Base-by-base conservation (phyloP, 495 filamentous ascomycete species). In the Trichoderma asperelloides region DNA sequence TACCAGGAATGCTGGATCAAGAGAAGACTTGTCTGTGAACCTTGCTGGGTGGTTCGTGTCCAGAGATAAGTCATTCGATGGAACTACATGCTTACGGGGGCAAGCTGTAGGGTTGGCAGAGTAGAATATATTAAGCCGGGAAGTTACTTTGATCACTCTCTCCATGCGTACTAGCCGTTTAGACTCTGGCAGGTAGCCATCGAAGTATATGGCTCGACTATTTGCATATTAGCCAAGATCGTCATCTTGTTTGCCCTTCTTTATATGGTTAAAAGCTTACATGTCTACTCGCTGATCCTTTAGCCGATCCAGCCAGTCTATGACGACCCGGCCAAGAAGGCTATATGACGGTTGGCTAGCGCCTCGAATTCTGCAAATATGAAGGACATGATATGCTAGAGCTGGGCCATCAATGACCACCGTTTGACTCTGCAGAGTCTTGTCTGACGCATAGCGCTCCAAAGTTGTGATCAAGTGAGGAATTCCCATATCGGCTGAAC, bases 391-490 rank as follows among this genome's bases (percentile, higher is more conserved):
- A 70, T 93, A 87, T 6, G 90, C 89, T 23, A 96, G 79, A 15
- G 84, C 87, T 0, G 91, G 91, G 0, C 91, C 91, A 69, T 96
- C 91, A 63, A 96, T 85, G 43, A 89, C 86, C 7, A 90, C 79
- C 1, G 71, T 73, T 51, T 72, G 68, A 15, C 76, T 71, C 3
- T 68, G 68, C 21, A 92, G 76, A n/a, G 75, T 63, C 11, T 79
- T 77, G 7, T 74, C 72, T 37, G 80, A 73, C 0, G 87, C 83
- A 74, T 86, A 89, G 2, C 84, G 87, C 33, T 81, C 76, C 21
- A 94, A 71, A 60, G 84, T 80, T 0, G 78, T 76, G 66, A 80
- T 84, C 15, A 96, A 75, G 60, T 83, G 81, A 28, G 83, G 87
- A 66, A 96, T 89, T 0, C 91, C 91, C 91, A 96, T 93, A 15